Base-by-base conservation (phyloP, 2,329 filamentous ascomycete species). In the Aspergillus phoenicis region DNA sequence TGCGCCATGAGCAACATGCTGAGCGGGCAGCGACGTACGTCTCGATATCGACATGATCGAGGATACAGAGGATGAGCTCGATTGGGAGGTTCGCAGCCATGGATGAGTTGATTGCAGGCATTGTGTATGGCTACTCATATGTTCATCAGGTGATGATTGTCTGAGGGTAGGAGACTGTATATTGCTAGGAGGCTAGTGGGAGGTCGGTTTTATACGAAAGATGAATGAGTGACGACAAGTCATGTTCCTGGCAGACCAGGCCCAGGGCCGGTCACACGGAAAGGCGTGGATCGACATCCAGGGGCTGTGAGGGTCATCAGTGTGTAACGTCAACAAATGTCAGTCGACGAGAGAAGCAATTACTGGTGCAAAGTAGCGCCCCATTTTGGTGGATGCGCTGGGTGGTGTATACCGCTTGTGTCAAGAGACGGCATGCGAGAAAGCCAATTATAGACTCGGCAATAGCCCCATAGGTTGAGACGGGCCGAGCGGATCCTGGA, bases 61-160 rank as follows among this genome's bases (percentile, higher is more conserved):
- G 63, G 48, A 69, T 62, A 22, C 62, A 62, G 39, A 67, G 65
- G 30, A 68, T 57, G 36, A 69, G 59, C 52, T 69, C 67, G 30
- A 57, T 51, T 8, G 67, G 67, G 11, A 69, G 62, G 38, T 30
- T 51, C 20, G 52, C 36, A 26, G 59, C 49, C 63, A 62, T 62
- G 13, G 39, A 13, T 45, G 41, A 22, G 4, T 24, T 45, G 20
- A 15, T 45, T 15, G 41, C 2, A 45, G 41, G 24, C 10, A 45
- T 45, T 39, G 33, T 20, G 17, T 47, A 24, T 17, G 24, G 8
- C 28, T 26, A 39, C n/a, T 57, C 54, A 26, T 43, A 36, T 57
- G 8, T 30, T 13, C 22, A 49, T 20, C 24, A 15, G 26, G 5
- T 47, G 10, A 22, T 8, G 24, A 15, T 15, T 30, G 53, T 30